Evolutionary conservation across 2,329 filamentous ascomycete species (phyloP).

Genomic region (Phyllosticta citrichinensis): DNA sequence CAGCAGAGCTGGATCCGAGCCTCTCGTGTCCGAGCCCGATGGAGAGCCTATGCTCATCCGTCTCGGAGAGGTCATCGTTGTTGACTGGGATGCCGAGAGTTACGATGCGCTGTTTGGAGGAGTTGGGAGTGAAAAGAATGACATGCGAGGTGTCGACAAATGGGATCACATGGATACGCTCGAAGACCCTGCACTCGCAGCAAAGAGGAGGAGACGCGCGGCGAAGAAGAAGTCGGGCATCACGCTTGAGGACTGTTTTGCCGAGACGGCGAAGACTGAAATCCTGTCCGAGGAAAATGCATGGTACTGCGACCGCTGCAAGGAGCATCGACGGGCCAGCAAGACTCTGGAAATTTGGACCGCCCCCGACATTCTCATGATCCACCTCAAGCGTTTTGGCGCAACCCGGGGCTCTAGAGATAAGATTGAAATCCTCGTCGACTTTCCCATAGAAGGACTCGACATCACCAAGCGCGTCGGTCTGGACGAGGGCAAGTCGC

Average conservation of each 20-base stretch:
- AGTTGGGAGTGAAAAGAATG: constrained; percentile 32
- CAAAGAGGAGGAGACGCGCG: constrained; percentile 52
- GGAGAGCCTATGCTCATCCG: constrained; percentile 58
- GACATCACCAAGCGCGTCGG: constrained; percentile 74
- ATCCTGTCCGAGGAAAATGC: constrained; percentile 90
- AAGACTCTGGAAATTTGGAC: constrained; percentile 99
- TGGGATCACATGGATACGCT: constrained; percentile 49
- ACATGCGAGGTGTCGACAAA: constrained; percentile 50
- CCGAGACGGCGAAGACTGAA: constrained; percentile 91
- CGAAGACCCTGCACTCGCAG: constrained; percentile 49
- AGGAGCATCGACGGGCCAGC: constrained; percentile 80
- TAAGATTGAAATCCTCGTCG: constrained; percentile 83
- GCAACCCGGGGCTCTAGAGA: constrained; percentile 72
- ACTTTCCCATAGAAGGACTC: constrained; percentile 81
- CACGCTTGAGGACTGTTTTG: constrained; percentile 78
- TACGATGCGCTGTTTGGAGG: constrained; percentile 60
- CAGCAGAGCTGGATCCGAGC: constrained; percentile 14
- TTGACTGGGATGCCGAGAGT: constrained; percentile 71
- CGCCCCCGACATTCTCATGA: constrained; percentile 84
- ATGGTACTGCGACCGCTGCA: constrained; percentile 96
- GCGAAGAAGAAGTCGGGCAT: constrained; percentile 65
- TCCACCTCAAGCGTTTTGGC: constrained; percentile 93
- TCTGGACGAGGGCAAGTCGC: constrained; percentile 67
- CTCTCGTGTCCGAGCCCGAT: constrained; percentile 22
- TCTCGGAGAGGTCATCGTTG: constrained; percentile 72